A percentile compares a stretch with the other conserved stretches of the same genome.
Evolutionary conservation across 2,329 filamentous ascomycete species (phyloP).

Genomic region (Metarhizium brunneum): DNA sequence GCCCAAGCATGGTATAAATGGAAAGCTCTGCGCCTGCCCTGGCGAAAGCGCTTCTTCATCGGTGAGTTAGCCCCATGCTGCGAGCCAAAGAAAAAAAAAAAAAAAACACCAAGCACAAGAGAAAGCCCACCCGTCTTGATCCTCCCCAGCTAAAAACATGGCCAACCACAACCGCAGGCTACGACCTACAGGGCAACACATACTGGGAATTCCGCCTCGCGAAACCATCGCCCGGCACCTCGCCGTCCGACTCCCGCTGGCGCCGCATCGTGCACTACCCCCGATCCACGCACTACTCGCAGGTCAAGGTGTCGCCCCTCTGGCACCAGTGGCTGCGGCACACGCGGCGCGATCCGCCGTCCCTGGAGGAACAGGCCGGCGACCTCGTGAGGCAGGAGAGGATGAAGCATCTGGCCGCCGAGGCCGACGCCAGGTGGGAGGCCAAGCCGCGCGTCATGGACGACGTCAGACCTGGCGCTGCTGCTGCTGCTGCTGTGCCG

Average conservation of each 20-base stretch:
- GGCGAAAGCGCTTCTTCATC: slow-evolving; percentile 53
- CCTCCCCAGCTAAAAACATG: background rate
- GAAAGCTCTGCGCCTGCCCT: slow-evolving; percentile 54
- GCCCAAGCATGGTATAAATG: slow-evolving; percentile 46
- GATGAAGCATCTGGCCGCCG: slow-evolving; percentile 46
- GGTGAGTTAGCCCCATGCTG: slow-evolving; percentile 30
- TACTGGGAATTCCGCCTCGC: slow-evolving; percentile 58
- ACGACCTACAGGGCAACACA: slow-evolving; percentile 57
- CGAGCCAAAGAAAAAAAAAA: too few species aligned
- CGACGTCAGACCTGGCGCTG: slow-evolving; percentile 10
- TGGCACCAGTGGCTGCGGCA: slow-evolving; percentile 65
- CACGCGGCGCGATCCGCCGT: slow-evolving; percentile 44
- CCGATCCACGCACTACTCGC: slow-evolving; percentile 40
- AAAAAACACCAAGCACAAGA: too few species aligned
- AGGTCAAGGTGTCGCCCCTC: slow-evolving; percentile 47
- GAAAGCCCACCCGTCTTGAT: background rate
- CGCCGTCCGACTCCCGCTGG: slow-evolving; percentile 32
- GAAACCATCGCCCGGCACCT: slow-evolving; percentile 21
- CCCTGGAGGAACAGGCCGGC: slow-evolving; percentile 43
- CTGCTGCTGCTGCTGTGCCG: background rate
- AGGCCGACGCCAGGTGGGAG: slow-evolving; percentile 56
- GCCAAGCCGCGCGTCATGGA: slow-evolving; percentile 45
- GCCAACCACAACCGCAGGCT: slow-evolving; percentile 30
- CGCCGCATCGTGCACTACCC: slow-evolving; percentile 55
- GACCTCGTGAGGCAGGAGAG: slow-evolving; percentile 44